Evolutionary conservation across 139 green algal species (phyloP), one percentile per base, ranked within the genome.

Genomic region (Coelastrella sp.): DNA sequence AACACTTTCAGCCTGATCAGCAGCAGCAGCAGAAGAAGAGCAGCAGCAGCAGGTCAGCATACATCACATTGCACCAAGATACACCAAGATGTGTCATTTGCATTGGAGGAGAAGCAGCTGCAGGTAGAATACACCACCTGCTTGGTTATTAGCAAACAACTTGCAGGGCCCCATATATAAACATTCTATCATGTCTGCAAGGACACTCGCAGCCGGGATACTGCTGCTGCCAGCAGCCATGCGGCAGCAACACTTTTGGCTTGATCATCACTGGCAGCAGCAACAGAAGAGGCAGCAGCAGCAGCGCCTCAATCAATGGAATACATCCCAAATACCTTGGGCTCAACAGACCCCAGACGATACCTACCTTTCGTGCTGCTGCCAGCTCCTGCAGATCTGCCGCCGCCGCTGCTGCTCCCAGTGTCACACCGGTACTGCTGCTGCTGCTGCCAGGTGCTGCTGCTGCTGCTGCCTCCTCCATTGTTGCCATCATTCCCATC

Each of bases 401-500:
- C 27, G 53, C 53, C 27, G 53, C 53, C 27, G 53, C 53, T n/a
- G 21, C 2, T 57, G 48, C 48, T 23, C 13, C 48, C n/a, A n/a
- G n/a, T 1, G 1, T 57, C 53, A 64, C 17, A 6, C 53, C 53
- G 17, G 19, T 21, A 1, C 17, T 6, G 15, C 53, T n/a, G 53
- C 53, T n/a, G 3, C 53, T 6, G 6, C 17, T 21, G 6, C 6
- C 53, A 9, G 53, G 19, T 64, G 53, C 69, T 50, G 64, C 64
- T 50, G 64, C 34, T 45, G 64, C 64, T 50, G 64, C 64, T 32
- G 64, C 64, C 62, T 69, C 62, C 23, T 38, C 62, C 40, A 43
- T 23, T 69, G 62, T n/a, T 41, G 62, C 62, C 62, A 69, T n/a
- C 62, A 69, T n/a, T 4, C 62, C 62, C 62, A 69, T n/a, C 23